Evolutionary conservation across 306 rosid genomes (phyloP).

Genomic region (Geum urbanum): DNA sequence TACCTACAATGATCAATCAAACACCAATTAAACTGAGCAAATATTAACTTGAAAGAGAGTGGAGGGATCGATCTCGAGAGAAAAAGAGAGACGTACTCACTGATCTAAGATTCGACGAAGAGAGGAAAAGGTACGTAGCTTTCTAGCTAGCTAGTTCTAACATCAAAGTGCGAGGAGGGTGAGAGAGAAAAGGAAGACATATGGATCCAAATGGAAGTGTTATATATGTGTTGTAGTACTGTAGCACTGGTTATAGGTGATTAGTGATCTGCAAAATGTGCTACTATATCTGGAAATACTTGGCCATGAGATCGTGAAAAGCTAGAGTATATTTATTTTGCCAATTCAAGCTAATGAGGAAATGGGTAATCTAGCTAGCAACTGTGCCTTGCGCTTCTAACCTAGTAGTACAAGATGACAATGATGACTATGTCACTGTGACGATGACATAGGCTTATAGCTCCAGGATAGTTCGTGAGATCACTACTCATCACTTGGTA

Average conservation of each 20-base stretch:
- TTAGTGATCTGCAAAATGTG: conserved; percentile 32
- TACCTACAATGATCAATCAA: neutral
- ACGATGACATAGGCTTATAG: neutral
- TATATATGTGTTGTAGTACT: neutral
- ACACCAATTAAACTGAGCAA: conserved; percentile 14
- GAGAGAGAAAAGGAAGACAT: conserved; percentile 18
- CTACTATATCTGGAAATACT: conserved; percentile 49
- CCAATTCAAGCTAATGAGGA: conserved; percentile 18
- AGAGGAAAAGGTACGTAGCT: conserved; percentile 7
- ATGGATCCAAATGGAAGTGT: neutral
- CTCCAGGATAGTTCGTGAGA: neutral
- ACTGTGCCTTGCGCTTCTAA: neutral
- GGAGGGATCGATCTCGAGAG: neutral
- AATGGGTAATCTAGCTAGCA: conserved; percentile 21
- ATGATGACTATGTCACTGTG: neutral
- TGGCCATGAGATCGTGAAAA: conserved; percentile 43
- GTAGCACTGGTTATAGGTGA: neutral
- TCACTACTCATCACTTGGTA: neutral
- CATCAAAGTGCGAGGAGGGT: neutral
- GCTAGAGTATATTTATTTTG: conserved; percentile 42
- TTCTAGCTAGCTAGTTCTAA: neutral
- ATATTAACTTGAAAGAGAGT: neutral
- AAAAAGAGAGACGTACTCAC: neutral
- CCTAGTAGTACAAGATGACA: neutral
- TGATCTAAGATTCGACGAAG: neutral